Evolutionary conservation across 2,329 filamentous ascomycete genomes (phyloP).

Genomic region (Epichloe baconii): DNA sequence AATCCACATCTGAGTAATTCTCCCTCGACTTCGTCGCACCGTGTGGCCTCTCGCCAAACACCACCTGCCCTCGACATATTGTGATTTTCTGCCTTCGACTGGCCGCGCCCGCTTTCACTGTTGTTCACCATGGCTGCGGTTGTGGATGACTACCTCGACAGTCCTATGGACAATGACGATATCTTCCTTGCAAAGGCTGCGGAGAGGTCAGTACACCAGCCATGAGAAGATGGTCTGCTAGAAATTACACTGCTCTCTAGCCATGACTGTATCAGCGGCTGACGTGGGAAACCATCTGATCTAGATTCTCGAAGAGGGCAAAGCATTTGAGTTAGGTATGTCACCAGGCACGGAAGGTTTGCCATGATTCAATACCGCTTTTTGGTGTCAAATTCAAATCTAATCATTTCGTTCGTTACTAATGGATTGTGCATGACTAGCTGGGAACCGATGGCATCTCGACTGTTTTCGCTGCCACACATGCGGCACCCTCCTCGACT

Average conservation of each 20-base stretch:
- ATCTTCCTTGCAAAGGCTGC: conserved; percentile 82
- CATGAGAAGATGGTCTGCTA: background rate
- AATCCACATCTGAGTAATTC: background rate
- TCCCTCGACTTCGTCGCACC: background rate
- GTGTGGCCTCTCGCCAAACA: background rate
- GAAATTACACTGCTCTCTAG: background rate
- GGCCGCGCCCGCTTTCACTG: background rate
- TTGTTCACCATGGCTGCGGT: conserved; percentile 29
- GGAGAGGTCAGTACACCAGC: conserved; percentile 51
- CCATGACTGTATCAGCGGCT: background rate
- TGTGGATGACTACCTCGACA: conserved; percentile 50
- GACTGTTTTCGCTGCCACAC: conserved; percentile 98
- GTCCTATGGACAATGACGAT: conserved; percentile 64
- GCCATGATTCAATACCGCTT: no score
- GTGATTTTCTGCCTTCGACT: background rate
- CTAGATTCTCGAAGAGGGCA: conserved; percentile 94
- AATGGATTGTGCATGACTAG: conserved; percentile 30
- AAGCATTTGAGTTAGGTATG: conserved; percentile 91
- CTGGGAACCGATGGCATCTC: conserved; percentile 95
- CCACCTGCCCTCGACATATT: background rate
- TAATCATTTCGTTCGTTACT: conserved; percentile 6
- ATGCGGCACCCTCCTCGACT: conserved; percentile 90
- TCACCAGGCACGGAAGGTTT: conserved; percentile 9
- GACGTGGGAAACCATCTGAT: conserved; percentile 5
- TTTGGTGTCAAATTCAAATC: no score